Percentiles rank a stretch among this genome's conserved stretches.
Evolutionary conservation across 352 stramenopile genomes (phyloP).

Genomic region (Globisporangium echinulatum): DNA sequence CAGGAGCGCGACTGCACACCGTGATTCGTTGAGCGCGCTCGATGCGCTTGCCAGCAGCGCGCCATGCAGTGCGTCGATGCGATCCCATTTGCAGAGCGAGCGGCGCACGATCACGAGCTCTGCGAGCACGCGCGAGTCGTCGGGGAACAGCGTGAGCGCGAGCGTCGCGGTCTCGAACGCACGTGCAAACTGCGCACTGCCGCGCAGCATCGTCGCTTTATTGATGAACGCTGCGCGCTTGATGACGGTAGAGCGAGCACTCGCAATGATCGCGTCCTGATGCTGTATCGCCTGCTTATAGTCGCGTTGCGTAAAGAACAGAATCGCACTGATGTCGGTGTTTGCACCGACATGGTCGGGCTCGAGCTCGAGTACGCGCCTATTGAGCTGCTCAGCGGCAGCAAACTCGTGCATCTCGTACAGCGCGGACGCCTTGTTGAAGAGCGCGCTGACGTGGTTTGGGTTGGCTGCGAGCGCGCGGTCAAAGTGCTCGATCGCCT

Average conservation of each 20-base stretch:
- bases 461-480: constrained; percentile 27
- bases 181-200: constrained; percentile 23
- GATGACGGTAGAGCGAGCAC: constrained; percentile 2
- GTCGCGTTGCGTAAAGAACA: constrained; percentile 19
- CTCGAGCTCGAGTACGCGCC: constrained; percentile 33
- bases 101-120: constrained; percentile 47
- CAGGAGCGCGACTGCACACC: constrained; percentile 19
- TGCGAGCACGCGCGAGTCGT: constrained; percentile 30
- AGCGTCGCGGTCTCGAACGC: constrained; percentile 44
- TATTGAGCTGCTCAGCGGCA: constrained; percentile 31
- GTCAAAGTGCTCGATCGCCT: constrained; percentile 62
- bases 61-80: constrained; percentile 39
- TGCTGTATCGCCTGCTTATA: constrained; percentile 32
- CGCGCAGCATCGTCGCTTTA: constrained; percentile 66
- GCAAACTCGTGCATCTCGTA: constrained; percentile 25
- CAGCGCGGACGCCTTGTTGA: constrained; percentile 69
- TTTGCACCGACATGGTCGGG: constrained; percentile 33
- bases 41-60: constrained; percentile 25
- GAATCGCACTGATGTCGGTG: constrained; percentile 24
- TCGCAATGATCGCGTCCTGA: constrained; percentile 32
- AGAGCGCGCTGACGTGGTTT: constrained; percentile 39
- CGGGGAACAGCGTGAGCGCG: constrained; percentile 8
- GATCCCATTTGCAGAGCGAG: constrained; percentile 55
- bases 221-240: constrained; percentile 51
- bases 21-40: constrained; percentile 12